phyloP scores from a whole-genome alignment of 768 basidiomycete genomes.

The Pholiota microspora region DNA sequence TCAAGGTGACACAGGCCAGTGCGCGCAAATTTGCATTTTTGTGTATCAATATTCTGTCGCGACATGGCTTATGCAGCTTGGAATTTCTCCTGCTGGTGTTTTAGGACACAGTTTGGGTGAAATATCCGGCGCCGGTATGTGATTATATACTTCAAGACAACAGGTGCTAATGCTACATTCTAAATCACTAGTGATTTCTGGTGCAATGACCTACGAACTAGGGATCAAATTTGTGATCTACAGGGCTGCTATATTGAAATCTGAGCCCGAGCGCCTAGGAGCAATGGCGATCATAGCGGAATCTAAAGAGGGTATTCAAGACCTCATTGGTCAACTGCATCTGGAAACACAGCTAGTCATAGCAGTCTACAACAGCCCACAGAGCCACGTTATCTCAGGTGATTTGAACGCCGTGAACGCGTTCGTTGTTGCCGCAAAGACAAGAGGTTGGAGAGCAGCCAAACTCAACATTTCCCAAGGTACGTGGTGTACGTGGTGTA shows the following conservation, averaged over 20 bases:
- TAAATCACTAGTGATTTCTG: constrained; percentile 21
- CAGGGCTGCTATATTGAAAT: constrained; percentile 20
- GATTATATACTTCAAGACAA: not conserved
- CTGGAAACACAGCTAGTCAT: constrained; percentile 17
- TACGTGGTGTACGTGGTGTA: not conserved
- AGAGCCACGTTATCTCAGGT: constrained; percentile 25
- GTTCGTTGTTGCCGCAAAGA: constrained; percentile 17
- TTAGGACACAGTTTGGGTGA: constrained; percentile 32
- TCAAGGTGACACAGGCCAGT: constrained; percentile 17
- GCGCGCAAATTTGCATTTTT: constrained; percentile 29
- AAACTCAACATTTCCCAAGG: constrained; percentile 27
- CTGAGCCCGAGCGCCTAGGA: constrained; percentile 12
- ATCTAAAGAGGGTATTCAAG: constrained; percentile 10
- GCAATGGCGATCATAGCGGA: constrained; percentile 27
- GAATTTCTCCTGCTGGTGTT: constrained; percentile 21
- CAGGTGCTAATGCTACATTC: not conserved
- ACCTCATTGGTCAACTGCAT: constrained; percentile 12
- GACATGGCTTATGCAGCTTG: constrained; percentile 21
- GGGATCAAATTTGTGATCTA: constrained; percentile 24
- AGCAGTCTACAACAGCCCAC: constrained; percentile 21
- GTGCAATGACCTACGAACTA: constrained; percentile 20
- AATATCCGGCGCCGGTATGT: constrained; percentile 29
- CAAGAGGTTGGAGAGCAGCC: constrained; percentile 13
- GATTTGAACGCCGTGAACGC: constrained; percentile 15
- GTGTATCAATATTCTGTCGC: constrained; percentile 28